Base-by-base conservation (phyloP, 2,329 filamentous ascomycete genomes). In the Penicillium sp. region DNA sequence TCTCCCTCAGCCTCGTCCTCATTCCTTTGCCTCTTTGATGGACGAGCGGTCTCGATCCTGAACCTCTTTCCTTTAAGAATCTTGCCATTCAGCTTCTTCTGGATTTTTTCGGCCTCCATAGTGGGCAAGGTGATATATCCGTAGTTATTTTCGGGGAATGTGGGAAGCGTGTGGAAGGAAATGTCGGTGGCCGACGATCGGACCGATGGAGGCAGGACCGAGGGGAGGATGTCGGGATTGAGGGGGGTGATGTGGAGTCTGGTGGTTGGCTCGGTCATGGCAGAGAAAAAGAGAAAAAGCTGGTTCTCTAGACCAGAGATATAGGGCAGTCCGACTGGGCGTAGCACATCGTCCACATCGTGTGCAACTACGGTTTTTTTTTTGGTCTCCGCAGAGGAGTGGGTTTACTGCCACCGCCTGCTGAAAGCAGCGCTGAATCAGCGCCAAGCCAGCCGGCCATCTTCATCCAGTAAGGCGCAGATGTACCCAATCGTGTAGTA, bases 241-340 rank as follows among this genome's bases (percentile, higher is more conserved):
- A 99, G 82, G 41, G 94, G 94, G 13, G 90, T 88, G 63, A 99
- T 94, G 75, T 99, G 91, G 46, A 99, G 83, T 62, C 91, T 84
- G 48, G 68, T 75, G 12, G 56, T 67, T 37, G 58, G 55, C 18
- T 60, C 56, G 47, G 64, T 68, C 72, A 74, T 74, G 56, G 63
- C 59, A 57, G n/a, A 15, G 21, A 13, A 15, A n/a, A 43, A 7
- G n/a, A n/a, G n/a, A n/a, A n/a, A n/a, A n/a, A n/a, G n/a, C n/a
- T n/a, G 32, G 32, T 34, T n/a, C 12, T 6, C 15, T 13, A 5
- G 32, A n/a, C 12, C 12, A 34, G 32, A 7, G 5, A 7, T 41
- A 4, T 27, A 10, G 26, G 26, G n/a, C n/a, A n/a, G n/a, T n/a
- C n/a, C n/a, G n/a, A n/a, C n/a, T n/a, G n/a, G n/a, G n/a, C n/a